phyloP scores from a whole-genome alignment of 345 rosid genomes.

The Stellera chamaejasme region DNA sequence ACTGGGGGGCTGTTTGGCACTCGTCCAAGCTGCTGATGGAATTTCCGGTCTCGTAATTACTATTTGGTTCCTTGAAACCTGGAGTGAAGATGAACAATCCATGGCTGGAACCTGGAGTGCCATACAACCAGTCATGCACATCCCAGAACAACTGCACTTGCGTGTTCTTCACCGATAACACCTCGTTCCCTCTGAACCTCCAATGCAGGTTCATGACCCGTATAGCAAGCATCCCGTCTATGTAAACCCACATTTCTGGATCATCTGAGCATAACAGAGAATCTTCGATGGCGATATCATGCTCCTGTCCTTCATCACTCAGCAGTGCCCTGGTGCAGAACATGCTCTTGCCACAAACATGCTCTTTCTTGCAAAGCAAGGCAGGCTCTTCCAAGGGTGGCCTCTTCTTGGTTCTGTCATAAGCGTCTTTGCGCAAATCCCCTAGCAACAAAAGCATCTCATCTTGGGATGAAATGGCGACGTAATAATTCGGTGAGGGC shows the following conservation, averaged over 20 bases:
- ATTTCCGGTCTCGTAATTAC: slow-evolving; percentile 4
- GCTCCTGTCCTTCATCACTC: slow-evolving; percentile 27
- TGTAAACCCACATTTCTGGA: slow-evolving; percentile 67
- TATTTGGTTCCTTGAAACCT: slow-evolving; percentile 4
- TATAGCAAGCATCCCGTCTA: slow-evolving; percentile 42
- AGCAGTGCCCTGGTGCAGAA: slow-evolving; percentile 49
- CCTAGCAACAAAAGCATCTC: slow-evolving; percentile 46
- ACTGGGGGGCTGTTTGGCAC: slow-evolving; percentile 20
- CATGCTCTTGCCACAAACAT: slow-evolving; percentile 49
- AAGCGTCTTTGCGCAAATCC: slow-evolving; percentile 47
- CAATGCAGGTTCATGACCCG: slow-evolving; percentile 54
- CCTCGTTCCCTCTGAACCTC: slow-evolving; percentile 77
- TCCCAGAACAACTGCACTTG: slow-evolving; percentile 57
- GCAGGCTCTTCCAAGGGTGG: slow-evolving; percentile 36
- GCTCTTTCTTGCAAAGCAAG: slow-evolving; percentile 64
- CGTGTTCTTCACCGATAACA: slow-evolving; percentile 29
- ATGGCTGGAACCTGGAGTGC: slow-evolving; percentile 26
- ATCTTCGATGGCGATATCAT: slow-evolving; percentile 52
- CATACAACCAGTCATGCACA: slow-evolving; percentile 69
- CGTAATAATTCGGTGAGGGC: slow-evolving; percentile 52
- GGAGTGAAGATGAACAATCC: slow-evolving; percentile 57
- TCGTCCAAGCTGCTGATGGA: slow-evolving; percentile 10
- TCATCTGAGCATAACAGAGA: slow-evolving; percentile 45
- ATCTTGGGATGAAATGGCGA: slow-evolving; percentile 38
- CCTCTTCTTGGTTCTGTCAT: slow-evolving; percentile 41